Evolutionary conservation across 2,329 filamentous ascomycete genomes (phyloP), one percentile per base, ranked within the genome.

Genomic region (Tolypocladium album): DNA sequence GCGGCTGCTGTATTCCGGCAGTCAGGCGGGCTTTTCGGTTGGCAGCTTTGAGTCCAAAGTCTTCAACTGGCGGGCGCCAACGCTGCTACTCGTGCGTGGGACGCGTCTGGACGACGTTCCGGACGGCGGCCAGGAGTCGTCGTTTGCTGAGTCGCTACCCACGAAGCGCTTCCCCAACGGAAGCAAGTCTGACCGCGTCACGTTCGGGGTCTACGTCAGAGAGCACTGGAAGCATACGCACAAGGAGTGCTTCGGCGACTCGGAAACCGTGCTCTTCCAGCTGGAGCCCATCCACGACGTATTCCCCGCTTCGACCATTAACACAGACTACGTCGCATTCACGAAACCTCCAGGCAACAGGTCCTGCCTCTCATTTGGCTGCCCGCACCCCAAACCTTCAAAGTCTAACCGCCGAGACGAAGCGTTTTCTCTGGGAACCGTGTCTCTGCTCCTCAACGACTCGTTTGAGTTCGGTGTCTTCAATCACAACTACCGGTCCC

Each of bases 381-480:
- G 82, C 40, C 82, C 88, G 0, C 78, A 79, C 74, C 65, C 72
- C 62, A 65, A 80, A 57, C 69, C 76, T 24, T 74, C 73, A 12
- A 77, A 82, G 62, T 74, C 79, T 9, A 71, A 75, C 42, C 75
- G 76, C 45, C 75, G 75, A 59, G 72, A 76, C 13, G 76, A 73
- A 20, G 70, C 77, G 57, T 70, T 82, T 13, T 74, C 77, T 0
- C 79, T 89, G 0, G 87, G 88, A 0, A 78, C 87, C 0, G 84
- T 91, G 0, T 89, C 86, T 0, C 75, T 92, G 17, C 75, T 85
- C 24, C 77, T 91, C 5, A 86, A 91, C 65, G 85, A 86, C 57
- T 86, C 84, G n/a, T 86, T 92, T 61, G 88, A 91, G 69, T 91
- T 84, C 67, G 88, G 83, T 43, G 83, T 89, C 56, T 90, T 92